A percentile compares a stretch with the other conserved stretches of the same genome.
phyloP scores from a whole-genome alignment of 352 stramenopile species.

The Halophytophthora polymorphica region DNA sequence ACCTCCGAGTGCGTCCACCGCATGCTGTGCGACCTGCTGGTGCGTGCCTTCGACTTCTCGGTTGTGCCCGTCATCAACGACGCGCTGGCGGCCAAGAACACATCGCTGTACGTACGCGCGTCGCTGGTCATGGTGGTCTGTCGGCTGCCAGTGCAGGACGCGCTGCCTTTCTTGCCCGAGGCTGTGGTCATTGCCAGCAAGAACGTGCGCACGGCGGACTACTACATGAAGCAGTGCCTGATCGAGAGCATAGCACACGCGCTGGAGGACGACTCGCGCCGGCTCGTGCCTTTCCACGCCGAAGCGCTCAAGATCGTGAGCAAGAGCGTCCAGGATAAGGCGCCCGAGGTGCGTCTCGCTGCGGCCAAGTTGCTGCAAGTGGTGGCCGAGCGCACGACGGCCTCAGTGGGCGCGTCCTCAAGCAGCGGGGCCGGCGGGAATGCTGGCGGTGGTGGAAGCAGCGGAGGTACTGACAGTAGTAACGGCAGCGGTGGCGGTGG shows the following conservation, averaged over 20 bases:
- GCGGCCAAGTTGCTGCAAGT: constrained; percentile 61
- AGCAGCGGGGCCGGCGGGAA: constrained; percentile 8
- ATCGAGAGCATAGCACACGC: constrained; percentile 64
- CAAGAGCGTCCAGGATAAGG: constrained; percentile 76
- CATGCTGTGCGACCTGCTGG: constrained; percentile 70
- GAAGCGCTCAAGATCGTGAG: constrained; percentile 74
- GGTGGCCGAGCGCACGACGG: constrained; percentile 49
- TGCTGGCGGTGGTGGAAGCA: constrained; percentile 8
- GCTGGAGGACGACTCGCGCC: constrained; percentile 36
- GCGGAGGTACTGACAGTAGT: constrained; percentile 17
- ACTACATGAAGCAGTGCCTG: constrained; percentile 78
- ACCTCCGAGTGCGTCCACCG: constrained; percentile 72
- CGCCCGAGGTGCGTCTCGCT: constrained; percentile 63
- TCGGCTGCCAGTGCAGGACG: constrained; percentile 51
- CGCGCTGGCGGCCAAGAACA: constrained; percentile 43
- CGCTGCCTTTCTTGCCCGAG: constrained; percentile 63
- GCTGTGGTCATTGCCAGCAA: constrained; percentile 62
- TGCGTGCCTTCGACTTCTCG: constrained; percentile 72
- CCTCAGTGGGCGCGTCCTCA: constrained; percentile 10
- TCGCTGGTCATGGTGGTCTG: constrained; percentile 70
- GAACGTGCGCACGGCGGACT: constrained; percentile 58
- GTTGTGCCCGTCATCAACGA: constrained; percentile 55
- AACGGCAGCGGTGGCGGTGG: constrained; percentile 15
- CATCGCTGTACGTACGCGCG: constrained; percentile 64
- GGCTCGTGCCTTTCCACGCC: constrained; percentile 42